Evolutionary conservation across 306 rosid species (phyloP), one percentile per base, ranked within the genome.

Genomic region (Casuarina cunninghamiana): DNA sequence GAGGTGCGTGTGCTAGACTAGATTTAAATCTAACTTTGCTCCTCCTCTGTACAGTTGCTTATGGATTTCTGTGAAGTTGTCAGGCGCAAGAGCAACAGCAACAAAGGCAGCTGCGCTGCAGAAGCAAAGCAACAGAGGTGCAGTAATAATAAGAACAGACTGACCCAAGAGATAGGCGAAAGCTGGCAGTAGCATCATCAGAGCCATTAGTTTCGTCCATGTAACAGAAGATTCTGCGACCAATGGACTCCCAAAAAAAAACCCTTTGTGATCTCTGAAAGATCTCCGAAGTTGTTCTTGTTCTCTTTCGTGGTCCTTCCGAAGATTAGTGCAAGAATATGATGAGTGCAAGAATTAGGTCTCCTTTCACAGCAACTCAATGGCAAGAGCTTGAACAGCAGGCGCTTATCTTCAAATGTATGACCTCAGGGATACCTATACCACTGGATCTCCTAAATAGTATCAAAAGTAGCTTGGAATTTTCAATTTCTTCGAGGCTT

Each of bases 371-470:
- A 53, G 77, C 93, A 80, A 75, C 89, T 53, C 99, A 96, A 72
- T 96, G 99, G 99, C 99, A 96, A 77, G 99, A 96, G 76, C 98
- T 96, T 61, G 99, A 96, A 69, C 98, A 93, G 58, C 99, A 96
- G 84, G 97, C 99, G 48, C 91, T 96, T 38, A 87, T 96, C 84
- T 96, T 89, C 84, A 96, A 96, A 35, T 90, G 91, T 87, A 96
- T 96, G 97, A 90, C 90, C 26, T 85, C 97, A 51, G 99, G 99
- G 9, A 85, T 89, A 0, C 97, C 99, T 0, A 83, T 96, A 45
- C 99, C 99, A 1, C 87, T 91, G 69, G 98, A 96, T 83, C 98
- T 96, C 77, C 88, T 96, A 21, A 93, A 54, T 71, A 84, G 98
- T 39, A 82, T 96, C 17, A 93, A 90, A 79, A 93, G 96, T 84